Conservation (phyloP, 257 asterid genomes). For the Solanum lycopersicoides region DNA sequence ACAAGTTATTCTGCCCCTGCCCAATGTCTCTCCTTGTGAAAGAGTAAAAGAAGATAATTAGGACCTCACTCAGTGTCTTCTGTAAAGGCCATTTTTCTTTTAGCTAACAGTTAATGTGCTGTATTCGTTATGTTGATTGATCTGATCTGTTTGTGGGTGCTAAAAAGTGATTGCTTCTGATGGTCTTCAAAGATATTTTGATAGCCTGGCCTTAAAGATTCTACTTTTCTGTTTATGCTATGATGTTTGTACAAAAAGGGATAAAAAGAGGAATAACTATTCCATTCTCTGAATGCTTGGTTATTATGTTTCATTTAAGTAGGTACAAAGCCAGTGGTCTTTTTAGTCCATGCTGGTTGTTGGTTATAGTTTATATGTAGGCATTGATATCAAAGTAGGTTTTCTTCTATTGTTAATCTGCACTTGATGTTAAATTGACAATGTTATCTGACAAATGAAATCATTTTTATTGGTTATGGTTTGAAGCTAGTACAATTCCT, state of each 20-base stretch:
- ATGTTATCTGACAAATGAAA: not conserved
- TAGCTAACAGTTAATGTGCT: not conserved
- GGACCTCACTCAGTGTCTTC: not conserved
- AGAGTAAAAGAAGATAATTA: not conserved
- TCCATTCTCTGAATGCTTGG: not conserved
- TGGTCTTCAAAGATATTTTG: not conserved
- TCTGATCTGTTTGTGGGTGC: not conserved
- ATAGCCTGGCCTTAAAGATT: not conserved
- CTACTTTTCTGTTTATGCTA: not conserved
- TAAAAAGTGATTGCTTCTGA: not conserved
- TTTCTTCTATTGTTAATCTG: not conserved
- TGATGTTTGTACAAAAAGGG: not conserved
- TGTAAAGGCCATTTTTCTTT: not conserved
- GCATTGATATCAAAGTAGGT: not conserved
- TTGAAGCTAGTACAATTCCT: slow-evolving; percentile 92
- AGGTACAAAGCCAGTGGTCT: not conserved
- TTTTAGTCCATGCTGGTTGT: not conserved
- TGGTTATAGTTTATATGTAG: not conserved
- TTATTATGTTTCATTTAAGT: not conserved
- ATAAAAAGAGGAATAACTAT: not conserved
- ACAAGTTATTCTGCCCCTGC: not conserved
- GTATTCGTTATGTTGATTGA: not conserved
- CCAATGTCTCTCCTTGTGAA: not conserved
- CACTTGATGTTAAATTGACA: not conserved
- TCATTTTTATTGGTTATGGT: slow-evolving; percentile 9